Evolutionary conservation across 352 stramenopile genomes (phyloP).

Genomic region (Phytophthora syringae): DNA sequence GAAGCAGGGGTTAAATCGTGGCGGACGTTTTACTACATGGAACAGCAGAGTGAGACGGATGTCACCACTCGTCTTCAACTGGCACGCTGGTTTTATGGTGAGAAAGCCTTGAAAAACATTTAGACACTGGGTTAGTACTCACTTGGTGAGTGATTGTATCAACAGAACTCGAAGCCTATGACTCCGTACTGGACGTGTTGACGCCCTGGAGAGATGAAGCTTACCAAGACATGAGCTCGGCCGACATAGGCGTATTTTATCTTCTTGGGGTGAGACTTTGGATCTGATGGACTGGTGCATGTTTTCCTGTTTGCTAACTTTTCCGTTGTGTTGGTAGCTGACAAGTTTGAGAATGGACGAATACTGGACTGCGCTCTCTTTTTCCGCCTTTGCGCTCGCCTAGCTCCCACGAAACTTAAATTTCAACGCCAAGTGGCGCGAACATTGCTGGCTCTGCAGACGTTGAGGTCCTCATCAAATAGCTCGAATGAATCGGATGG

Average conservation of each 20-base stretch:
- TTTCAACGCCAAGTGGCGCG: constrained; percentile 54
- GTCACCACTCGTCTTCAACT: constrained; percentile 48
- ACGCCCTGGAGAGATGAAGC: constrained; percentile 18
- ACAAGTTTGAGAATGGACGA: constrained; percentile 36
- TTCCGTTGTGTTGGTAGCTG: constrained; percentile 37
- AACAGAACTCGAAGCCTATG: constrained; percentile 46
- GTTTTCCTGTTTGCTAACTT: constrained; percentile 1
- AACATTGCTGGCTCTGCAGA: constrained; percentile 54
- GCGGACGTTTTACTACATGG: constrained; percentile 63
- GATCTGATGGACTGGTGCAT: not conserved
- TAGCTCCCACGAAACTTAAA: constrained; percentile 51
- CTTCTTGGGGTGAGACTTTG: constrained; percentile 49
- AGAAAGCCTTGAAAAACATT: constrained; percentile 7
- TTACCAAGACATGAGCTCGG: constrained; percentile 4
- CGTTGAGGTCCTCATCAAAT: constrained; percentile 24
- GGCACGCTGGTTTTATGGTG: constrained; percentile 80
- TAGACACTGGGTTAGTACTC: not conserved
- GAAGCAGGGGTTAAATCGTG: constrained; percentile 47
- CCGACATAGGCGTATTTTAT: constrained; percentile 40
- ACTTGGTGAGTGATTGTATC: not conserved
- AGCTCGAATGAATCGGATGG: constrained; percentile 27
- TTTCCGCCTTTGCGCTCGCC: constrained; percentile 53
- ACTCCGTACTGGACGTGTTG: constrained; percentile 37
- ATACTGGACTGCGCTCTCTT: constrained; percentile 52
- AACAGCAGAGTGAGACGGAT: constrained; percentile 40